Percentiles rank a stretch among this genome's conserved stretches.
phyloP scores from a whole-genome alignment of 768 basidiomycete species.

The Termitomyces heimii region DNA sequence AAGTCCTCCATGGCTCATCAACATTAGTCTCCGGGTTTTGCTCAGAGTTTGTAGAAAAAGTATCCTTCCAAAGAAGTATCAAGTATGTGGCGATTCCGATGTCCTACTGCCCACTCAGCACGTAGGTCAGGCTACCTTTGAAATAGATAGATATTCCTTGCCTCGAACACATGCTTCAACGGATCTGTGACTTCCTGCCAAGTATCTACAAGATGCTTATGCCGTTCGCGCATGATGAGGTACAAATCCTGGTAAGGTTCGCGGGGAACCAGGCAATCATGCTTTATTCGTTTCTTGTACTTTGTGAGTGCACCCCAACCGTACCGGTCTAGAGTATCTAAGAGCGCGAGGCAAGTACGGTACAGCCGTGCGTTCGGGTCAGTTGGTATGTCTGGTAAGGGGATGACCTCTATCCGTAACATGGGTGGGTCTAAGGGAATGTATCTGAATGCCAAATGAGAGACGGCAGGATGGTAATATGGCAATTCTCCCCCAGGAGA shows the following conservation, averaged over 20 bases:
- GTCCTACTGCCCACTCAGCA: slow-evolving; percentile 46
- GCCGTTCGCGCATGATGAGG: slow-evolving; percentile 76
- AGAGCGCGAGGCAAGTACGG: slow-evolving; percentile 73
- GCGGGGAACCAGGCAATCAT: slow-evolving; percentile 73
- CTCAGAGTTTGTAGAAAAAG: slow-evolving; percentile 30
- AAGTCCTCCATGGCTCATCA: slow-evolving; percentile 53
- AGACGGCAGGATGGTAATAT: slow-evolving; percentile 86
- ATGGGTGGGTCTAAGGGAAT: slow-evolving; percentile 26
- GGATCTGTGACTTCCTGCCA: slow-evolving; percentile 88
- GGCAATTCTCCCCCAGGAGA: slow-evolving; percentile 48
- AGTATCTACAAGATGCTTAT: slow-evolving; percentile 66
- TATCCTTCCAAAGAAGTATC: slow-evolving; percentile 85
- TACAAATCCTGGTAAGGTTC: slow-evolving; percentile 90
- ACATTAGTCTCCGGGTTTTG: slow-evolving; percentile 4
- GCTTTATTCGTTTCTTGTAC: slow-evolving; percentile 82
- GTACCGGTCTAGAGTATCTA: slow-evolving; percentile 83
- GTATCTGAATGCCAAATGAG: slow-evolving; percentile 79
- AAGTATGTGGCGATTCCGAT: slow-evolving; percentile 93
- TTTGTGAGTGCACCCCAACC: slow-evolving; percentile 79
- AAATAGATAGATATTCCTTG: slow-evolving; percentile 21
- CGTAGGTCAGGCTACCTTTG: background rate
- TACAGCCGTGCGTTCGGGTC: slow-evolving; percentile 63
- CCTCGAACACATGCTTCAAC: slow-evolving; percentile 87
- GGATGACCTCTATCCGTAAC: slow-evolving; percentile 56
- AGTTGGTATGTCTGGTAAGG: slow-evolving; percentile 40